phyloP scores from a whole-genome alignment of 306 rosid species.

The Lotus japonicus region DNA sequence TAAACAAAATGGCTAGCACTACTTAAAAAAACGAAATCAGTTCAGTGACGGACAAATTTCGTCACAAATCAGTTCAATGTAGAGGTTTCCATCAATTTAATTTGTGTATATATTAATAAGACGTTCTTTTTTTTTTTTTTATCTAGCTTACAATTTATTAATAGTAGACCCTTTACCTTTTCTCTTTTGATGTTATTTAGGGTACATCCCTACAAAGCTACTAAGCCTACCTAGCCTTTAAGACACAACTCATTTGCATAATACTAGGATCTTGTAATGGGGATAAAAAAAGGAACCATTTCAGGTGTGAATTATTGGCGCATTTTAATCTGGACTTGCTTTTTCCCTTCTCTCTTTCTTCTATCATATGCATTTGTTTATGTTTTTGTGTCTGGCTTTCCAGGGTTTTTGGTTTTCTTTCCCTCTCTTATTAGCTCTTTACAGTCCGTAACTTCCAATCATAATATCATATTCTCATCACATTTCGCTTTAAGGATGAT shows the following conservation, averaged over 20 bases:
- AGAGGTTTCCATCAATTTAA: too few species aligned
- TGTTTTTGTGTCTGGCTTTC: background rate
- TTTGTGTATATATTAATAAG: too few species aligned
- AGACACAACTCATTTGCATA: background rate
- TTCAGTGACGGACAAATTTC: too few species aligned
- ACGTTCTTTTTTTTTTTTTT: too few species aligned
- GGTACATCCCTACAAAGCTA: too few species aligned
- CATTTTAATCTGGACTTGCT: background rate
- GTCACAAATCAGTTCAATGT: too few species aligned
- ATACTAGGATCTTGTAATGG: background rate
- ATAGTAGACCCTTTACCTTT: too few species aligned
- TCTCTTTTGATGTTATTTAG: too few species aligned
- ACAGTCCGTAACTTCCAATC: background rate
- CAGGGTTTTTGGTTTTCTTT: background rate
- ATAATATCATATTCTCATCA: background rate
- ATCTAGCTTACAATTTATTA: too few species aligned
- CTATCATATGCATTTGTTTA: conserved; percentile 12
- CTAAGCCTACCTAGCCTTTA: background rate
- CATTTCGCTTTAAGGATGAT: background rate
- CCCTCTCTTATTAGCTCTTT: background rate
- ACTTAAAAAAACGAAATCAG: too few species aligned
- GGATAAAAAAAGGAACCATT: background rate
- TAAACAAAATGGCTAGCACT: too few species aligned
- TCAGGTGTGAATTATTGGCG: conserved; percentile 3
- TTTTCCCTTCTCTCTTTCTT: background rate